Evolutionary conservation across 768 basidiomycete genomes (phyloP).

Genomic region (Lentinula edodes): DNA sequence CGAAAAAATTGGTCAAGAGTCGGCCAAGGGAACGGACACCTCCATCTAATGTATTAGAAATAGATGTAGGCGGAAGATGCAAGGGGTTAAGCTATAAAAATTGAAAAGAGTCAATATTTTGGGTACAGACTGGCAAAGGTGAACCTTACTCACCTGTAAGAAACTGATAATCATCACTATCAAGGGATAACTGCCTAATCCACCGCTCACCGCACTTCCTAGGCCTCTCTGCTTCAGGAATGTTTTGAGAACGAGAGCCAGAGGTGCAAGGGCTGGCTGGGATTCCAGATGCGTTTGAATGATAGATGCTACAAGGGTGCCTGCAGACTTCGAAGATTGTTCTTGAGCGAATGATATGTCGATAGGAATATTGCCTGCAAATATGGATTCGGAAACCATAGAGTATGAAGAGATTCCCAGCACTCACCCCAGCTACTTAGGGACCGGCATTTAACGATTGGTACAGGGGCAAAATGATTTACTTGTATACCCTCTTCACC

Average conservation of each 20-base stretch:
- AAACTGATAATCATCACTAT: slow-evolving; percentile 63
- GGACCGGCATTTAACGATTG: slow-evolving; percentile 59
- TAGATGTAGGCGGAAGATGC: slow-evolving; percentile 39
- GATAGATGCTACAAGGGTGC: slow-evolving; percentile 35
- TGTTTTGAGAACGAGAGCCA: slow-evolving; percentile 59
- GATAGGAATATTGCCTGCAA: slow-evolving; percentile 43
- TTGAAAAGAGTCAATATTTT: neutral
- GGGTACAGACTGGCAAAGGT: neutral
- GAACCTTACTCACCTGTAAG: slow-evolving; percentile 45
- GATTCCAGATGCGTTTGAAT: slow-evolving; percentile 47
- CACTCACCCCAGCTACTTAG: slow-evolving; percentile 30
- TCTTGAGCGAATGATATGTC: slow-evolving; percentile 52
- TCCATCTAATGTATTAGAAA: slow-evolving; percentile 41
- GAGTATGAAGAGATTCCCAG: neutral
- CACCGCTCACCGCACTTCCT: slow-evolving; percentile 58
- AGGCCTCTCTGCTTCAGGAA: slow-evolving; percentile 53
- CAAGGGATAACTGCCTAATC: slow-evolving; percentile 62
- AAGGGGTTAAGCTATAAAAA: slow-evolving; percentile 51
- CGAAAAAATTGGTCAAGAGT: slow-evolving; percentile 59
- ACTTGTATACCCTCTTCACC: slow-evolving; percentile 20
- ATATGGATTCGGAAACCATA: neutral
- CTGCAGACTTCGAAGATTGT: neutral
- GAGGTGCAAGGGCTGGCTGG: slow-evolving; percentile 53
- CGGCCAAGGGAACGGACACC: slow-evolving; percentile 41
- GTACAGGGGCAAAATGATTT: slow-evolving; percentile 36